Conservation (phyloP, 768 basidiomycete genomes). For the Leccinum subgranulosum region DNA sequence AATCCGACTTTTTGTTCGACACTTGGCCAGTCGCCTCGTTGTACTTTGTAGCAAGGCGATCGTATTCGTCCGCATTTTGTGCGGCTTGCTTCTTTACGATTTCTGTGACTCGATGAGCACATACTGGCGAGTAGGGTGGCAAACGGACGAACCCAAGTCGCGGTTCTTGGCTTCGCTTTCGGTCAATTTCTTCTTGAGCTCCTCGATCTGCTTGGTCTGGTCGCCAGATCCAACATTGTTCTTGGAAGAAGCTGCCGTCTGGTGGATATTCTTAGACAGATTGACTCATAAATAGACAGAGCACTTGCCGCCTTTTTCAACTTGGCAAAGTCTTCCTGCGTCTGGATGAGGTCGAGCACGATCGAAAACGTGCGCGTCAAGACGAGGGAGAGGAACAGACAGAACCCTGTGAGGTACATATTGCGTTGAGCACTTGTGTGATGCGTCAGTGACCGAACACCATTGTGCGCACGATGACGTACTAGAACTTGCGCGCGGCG, state of each 20-base stretch:
- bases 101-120: slow-evolving; percentile 37
- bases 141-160: slow-evolving; percentile 55
- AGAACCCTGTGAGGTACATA: slow-evolving; percentile 90
- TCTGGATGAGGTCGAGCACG: slow-evolving; percentile 84
- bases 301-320: slow-evolving; percentile 58
- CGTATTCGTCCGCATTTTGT: slow-evolving; percentile 77
- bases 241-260: slow-evolving; percentile 37
- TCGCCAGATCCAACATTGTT: slow-evolving; percentile 19
- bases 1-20: slow-evolving; percentile 68
- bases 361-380: slow-evolving; percentile 92
- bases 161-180: slow-evolving; percentile 53
- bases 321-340: slow-evolving; percentile 83
- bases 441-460: background rate
- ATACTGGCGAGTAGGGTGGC: background rate
- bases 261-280: background rate
- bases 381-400: slow-evolving; percentile 93
- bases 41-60: slow-evolving; percentile 75
- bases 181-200: slow-evolving; percentile 66
- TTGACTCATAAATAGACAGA: background rate
- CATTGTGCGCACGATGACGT: slow-evolving; percentile 20
- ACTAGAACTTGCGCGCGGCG: slow-evolving; percentile 94
- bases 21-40: slow-evolving; percentile 63
- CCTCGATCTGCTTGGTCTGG: slow-evolving; percentile 46
- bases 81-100: slow-evolving; percentile 79
- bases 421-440: slow-evolving; percentile 74